These are phyloP conservation scores for Nannizziopsis barbatae DNA, from an alignment of 2,329 filamentous ascomycete species.

Conservation along the genomic window DNA sequence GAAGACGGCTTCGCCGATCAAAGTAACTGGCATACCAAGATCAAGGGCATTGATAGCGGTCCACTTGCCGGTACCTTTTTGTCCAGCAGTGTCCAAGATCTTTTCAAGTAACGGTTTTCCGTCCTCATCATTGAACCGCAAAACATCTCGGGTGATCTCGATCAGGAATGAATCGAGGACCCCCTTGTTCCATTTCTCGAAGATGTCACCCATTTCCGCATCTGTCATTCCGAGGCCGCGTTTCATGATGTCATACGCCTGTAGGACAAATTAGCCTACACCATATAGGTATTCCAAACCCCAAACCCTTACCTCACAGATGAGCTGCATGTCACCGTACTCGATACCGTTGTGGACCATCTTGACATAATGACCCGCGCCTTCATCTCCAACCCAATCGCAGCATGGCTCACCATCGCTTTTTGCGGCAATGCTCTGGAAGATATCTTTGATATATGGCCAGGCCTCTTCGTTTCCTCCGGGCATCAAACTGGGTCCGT, in stretches of 20 bases:
- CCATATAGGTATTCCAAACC: not conserved
- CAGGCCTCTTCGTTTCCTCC: slow-evolving; percentile 97
- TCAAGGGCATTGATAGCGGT: slow-evolving; percentile 98
- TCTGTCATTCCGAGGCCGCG: slow-evolving; percentile 76
- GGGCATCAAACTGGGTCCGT: slow-evolving; percentile 95
- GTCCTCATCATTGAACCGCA: slow-evolving; percentile 96
- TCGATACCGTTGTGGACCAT: slow-evolving; percentile 99
- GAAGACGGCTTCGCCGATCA: slow-evolving; percentile 96
- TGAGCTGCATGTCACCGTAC: slow-evolving; percentile 99
- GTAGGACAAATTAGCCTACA: slow-evolving; percentile 16
- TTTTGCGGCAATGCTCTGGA: slow-evolving; percentile 96
- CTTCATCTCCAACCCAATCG: slow-evolving; percentile 99
- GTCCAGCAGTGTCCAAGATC: slow-evolving; percentile 95
- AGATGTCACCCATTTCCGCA: slow-evolving; percentile 93
- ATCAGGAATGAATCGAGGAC: slow-evolving; percentile 98
- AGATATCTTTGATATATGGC: slow-evolving; percentile 97
- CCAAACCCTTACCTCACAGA: slow-evolving; percentile 66
- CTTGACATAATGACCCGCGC: slow-evolving; percentile 99
- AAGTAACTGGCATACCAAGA: slow-evolving; percentile 93
- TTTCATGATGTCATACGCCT: slow-evolving; percentile 99
- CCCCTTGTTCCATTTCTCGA: slow-evolving; percentile 95
- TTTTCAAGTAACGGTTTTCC: slow-evolving; percentile 88
- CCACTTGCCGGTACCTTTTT: slow-evolving; percentile 99
- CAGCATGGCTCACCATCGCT: slow-evolving; percentile 95
- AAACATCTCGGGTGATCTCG: slow-evolving; percentile 96